Base-by-base conservation (phyloP, 108 stramenopile species). In the Nannochloropsis oceanica region DNA sequence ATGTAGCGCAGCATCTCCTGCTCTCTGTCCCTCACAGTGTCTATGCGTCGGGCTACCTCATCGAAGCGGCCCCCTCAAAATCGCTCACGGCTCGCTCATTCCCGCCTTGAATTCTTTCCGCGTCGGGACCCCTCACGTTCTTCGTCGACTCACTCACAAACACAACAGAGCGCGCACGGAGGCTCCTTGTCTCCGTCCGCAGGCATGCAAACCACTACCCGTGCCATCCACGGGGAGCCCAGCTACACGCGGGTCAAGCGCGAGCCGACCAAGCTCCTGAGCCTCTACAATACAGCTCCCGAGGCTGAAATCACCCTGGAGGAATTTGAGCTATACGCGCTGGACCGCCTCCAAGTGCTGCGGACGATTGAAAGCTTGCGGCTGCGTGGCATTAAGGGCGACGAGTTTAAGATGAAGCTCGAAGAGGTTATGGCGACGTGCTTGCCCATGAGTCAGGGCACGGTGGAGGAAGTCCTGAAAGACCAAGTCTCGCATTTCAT, bases 401-500 rank as follows among this genome's bases (percentile, higher is more conserved):
- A 24, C 24, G 79, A 43, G 24, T 80, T 44, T 79, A 11, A 14
- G 11, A 34, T 43, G 13, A 43, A 26, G 10, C 9, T 79, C 22
- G 25, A 50, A 26, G 50, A 84, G 44, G 25, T 44, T 13, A 43
- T 27, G 11, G 18, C n/a, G 12, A 13, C 80, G n/a, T 43, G 25
- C 25, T 22, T 86, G 12, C 81, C 25, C 14, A 18, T 26, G 79
- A 84, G 84, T 81, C 84, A 14, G 43, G 87, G 18, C 73, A 59
- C 84, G 27, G 84, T 25, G 50, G 82, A 13, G 73, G 82, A 82
- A 12, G 42, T 43, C 13, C 27, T 87, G 86, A 93, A 83, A 73
- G 98, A 99, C 88, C 83, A 83, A n/a, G 91, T 94, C 81, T 96
- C 96, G 11, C 98, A 99, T 91, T 97, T 96, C 91, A 96, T 99